phyloP scores from a whole-genome alignment of 1,139 yeast genomes.

The Candida sojae region DNA sequence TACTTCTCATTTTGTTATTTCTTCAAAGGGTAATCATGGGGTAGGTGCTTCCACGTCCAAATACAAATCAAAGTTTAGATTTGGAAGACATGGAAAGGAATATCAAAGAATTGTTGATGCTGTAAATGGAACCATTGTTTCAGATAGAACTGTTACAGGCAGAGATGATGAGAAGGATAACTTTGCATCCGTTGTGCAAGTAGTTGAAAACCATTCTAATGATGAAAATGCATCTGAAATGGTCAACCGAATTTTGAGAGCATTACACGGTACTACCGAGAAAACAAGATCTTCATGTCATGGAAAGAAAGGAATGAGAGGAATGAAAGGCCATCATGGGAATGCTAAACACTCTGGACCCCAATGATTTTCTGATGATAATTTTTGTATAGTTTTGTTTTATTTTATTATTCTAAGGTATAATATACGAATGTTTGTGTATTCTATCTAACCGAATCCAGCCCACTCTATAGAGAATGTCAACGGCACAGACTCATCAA shows the following conservation, averaged over 20 bases:
- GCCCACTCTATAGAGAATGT: conserved; percentile 79
- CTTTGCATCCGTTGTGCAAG: conserved; percentile 20
- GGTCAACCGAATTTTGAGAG: background rate
- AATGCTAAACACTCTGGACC: background rate
- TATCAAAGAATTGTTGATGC: conserved; percentile 46
- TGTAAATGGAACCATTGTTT: conserved; percentile 33
- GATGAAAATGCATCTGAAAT: background rate
- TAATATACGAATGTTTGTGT: background rate
- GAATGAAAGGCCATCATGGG: background rate
- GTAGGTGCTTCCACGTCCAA: conserved; percentile 41
- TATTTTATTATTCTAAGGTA: background rate
- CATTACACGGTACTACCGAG: background rate
- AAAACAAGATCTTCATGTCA: background rate
- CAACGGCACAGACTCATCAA: conserved; percentile 20
- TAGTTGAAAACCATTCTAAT: background rate
- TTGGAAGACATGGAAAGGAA: conserved; percentile 19
- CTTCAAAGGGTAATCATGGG: conserved; percentile 56
- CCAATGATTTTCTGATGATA: background rate
- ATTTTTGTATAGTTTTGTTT: background rate
- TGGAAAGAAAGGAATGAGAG: background rate
- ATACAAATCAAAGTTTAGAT: conserved; percentile 31
- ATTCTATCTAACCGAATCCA: conserved; percentile 59
- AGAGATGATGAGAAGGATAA: conserved; percentile 31
- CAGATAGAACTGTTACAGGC: background rate
- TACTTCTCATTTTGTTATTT: conserved; percentile 44